A percentile compares a stretch with the other conserved stretches of the same genome.
These are phyloP conservation scores for Annulohypoxylon maeteangense DNA, from an alignment of 495 filamentous ascomycete species.

Conservation along the genomic window DNA sequence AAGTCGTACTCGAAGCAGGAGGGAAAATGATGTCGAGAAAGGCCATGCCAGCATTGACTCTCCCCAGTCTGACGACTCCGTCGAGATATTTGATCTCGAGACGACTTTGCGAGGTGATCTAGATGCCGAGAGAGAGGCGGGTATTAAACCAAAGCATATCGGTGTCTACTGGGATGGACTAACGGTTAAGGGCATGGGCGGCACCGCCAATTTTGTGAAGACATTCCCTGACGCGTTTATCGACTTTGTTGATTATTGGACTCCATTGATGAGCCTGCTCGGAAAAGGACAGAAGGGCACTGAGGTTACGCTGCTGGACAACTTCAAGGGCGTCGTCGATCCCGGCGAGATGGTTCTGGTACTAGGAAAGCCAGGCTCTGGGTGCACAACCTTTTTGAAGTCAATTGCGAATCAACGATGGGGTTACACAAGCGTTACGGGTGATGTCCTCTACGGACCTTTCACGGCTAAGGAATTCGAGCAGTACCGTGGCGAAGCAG, in stretches of 20 bases:
- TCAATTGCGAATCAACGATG: constrained; percentile 82
- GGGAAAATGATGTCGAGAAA: constrained; percentile 52
- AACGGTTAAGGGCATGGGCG: constrained; percentile 81
- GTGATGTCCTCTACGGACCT: constrained; percentile 82
- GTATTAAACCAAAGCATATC: constrained; percentile 82
- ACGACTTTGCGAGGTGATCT: constrained; percentile 72
- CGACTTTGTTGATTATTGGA: constrained; percentile 77
- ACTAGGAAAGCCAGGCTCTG: constrained; percentile 84
- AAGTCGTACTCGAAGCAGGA: constrained; percentile 57
- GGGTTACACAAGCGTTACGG: constrained; percentile 80
- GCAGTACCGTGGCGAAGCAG: constrained; percentile 80
- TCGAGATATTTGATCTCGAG: constrained; percentile 76
- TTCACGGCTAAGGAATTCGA: constrained; percentile 68
- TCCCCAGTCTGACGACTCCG: constrained; percentile 60
- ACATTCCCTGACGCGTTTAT: constrained; percentile 86
- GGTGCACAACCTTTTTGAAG: constrained; percentile 90
- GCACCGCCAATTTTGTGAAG: constrained; percentile 78
- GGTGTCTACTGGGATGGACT: constrained; percentile 83
- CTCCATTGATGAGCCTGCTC: constrained; percentile 66
- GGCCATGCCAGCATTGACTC: constrained; percentile 48
- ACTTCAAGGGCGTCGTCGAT: constrained; percentile 65
- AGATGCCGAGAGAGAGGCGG: constrained; percentile 74
- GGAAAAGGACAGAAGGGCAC: constrained; percentile 69
- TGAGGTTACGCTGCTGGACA: constrained; percentile 66
- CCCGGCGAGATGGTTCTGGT: constrained; percentile 94